A percentile compares a stretch with the other conserved stretches of the same genome.
phyloP scores from a whole-genome alignment of 352 stramenopile species.

The Globisporangium camurandrum region DNA sequence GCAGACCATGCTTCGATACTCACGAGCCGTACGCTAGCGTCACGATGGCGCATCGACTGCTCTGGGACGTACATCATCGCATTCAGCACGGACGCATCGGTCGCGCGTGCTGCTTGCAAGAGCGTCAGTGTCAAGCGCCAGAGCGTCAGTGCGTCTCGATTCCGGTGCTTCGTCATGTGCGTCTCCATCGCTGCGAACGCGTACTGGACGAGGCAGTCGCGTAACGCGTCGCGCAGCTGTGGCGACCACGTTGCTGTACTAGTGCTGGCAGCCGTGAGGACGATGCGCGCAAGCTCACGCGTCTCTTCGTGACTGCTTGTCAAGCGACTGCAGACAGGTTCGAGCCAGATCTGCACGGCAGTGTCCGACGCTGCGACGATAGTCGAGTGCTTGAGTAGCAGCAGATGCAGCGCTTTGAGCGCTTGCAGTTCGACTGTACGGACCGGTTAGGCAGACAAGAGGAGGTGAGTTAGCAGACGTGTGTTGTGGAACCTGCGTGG shows the following conservation, averaged over 20 bases:
- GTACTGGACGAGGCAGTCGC: constrained; percentile 39
- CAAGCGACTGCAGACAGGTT: constrained; percentile 44
- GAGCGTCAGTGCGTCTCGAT: constrained; percentile 37
- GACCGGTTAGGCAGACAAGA: neutral
- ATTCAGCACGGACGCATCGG: constrained; percentile 39
- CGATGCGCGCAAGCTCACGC: constrained; percentile 31
- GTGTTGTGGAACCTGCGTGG: no score
- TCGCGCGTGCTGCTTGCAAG: constrained; percentile 28
- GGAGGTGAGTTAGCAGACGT: no score
- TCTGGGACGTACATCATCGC: constrained; percentile 50
- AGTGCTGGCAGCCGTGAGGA: constrained; percentile 39
- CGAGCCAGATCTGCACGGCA: constrained; percentile 39
- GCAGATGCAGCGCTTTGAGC: constrained; percentile 44
- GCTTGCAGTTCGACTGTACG: constrained; percentile 44
- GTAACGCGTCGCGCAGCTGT: constrained; percentile 21
- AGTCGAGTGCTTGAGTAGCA: constrained; percentile 44
- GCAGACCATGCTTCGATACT: constrained; percentile 41
- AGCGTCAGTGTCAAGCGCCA: constrained; percentile 53
- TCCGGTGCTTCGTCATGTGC: constrained; percentile 30
- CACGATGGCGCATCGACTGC: constrained; percentile 33
- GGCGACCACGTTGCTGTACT: constrained; percentile 26
- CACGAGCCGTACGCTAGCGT: constrained; percentile 38
- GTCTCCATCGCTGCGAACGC: constrained; percentile 45
- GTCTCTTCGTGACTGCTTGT: constrained; percentile 38
- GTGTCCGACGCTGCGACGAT: constrained; percentile 18